Percentiles rank a stretch among this genome's conserved stretches.
Conservation (phyloP, 257 asterid genomes). For the Salvia rosmarinus region DNA sequence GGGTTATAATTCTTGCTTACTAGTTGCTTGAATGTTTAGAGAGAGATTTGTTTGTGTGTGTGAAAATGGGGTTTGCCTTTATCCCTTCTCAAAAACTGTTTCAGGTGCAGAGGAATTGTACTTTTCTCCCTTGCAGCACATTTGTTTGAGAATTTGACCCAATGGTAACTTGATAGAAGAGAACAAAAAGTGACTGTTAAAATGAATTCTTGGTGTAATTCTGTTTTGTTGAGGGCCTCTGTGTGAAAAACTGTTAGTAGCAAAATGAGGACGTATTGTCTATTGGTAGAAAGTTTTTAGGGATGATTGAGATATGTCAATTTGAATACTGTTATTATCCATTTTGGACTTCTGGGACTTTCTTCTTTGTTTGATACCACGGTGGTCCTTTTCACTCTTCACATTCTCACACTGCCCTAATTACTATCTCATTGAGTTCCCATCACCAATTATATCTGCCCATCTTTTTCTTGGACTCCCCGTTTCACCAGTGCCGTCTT, state of each 20-base stretch:
- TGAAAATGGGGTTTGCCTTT: slow-evolving; percentile 24
- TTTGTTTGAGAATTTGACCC: slow-evolving; percentile 9
- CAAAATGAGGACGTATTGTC: slow-evolving; percentile 44
- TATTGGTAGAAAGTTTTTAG: slow-evolving; percentile 41
- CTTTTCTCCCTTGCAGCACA: slow-evolving; percentile 14
- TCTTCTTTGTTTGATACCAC: slow-evolving; percentile 54
- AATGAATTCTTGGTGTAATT: slow-evolving; percentile 35
- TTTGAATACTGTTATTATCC: slow-evolving; percentile 40
- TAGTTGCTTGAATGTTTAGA: slow-evolving; percentile 15
- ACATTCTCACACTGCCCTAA: slow-evolving; percentile 36
- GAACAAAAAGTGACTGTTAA: slow-evolving; percentile 19
- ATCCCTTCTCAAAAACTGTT: slow-evolving; percentile 1
- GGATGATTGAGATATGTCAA: slow-evolving; percentile 46
- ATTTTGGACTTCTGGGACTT: slow-evolving; percentile 46
- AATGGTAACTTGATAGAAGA: slow-evolving; percentile 23
- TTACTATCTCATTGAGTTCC: slow-evolving; percentile 41
- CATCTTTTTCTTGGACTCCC: slow-evolving; percentile 21
- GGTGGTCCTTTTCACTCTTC: slow-evolving; percentile 50
- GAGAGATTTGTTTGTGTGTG: not conserved
- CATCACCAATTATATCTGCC: slow-evolving; percentile 37
- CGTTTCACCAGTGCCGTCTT: slow-evolving; percentile 35
- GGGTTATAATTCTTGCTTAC: too few species aligned
- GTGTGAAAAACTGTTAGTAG: slow-evolving; percentile 49
- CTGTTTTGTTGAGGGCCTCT: slow-evolving; percentile 50
- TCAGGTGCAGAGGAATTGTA: slow-evolving; percentile 5